Evolutionary conservation across 768 basidiomycete species (phyloP), one percentile per base, ranked within the genome.

Genomic region (Podaxis sp.): DNA sequence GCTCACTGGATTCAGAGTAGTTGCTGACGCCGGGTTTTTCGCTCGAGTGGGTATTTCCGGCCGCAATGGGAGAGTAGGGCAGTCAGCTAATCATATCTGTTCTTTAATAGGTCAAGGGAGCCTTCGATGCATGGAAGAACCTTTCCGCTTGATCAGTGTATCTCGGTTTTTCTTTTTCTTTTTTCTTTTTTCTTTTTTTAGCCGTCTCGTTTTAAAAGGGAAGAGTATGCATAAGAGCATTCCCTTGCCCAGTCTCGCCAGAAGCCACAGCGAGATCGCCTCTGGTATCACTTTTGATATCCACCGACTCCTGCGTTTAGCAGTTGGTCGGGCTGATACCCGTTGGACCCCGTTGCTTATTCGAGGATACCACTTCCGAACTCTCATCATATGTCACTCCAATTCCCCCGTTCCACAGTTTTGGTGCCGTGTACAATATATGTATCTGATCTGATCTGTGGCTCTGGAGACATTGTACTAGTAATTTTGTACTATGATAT

Each of bases 11-110:
- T 79, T 88, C 62, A 81, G 82, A 16, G 76, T 87, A 5, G 72
- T 91, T 5, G 75, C 76, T 6, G 86, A 91, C 60, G 74, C 78
- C 3, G 68, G 65, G n/a, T 90, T 90, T 68, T 84, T 80, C 62
- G 64, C 68, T 11, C 71, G 83, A 76, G 90, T 87, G 64, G 59
- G 76, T 61, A 32, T 11, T 38, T 18, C 13, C 11, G 18, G 7
- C 21, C 47, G 9, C 10, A 2, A 21, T 9, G 47, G 25, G 18
- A 21, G 3, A 14, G 18, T 18, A 13, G n/a, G 28, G n/a, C 14
- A 32, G n/a, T 54, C 16, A 21, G 7, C 25, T 55, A 35, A 36
- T 14, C n/a, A 25, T 54, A 54, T 53, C 10, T 53, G 18, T 36
- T 18, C 46, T 61, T 47, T 5, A 53, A 36, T 32, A 71, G 71